Evolutionary conservation across 2,329 filamentous ascomycete genomes (phyloP).

Genomic region (Colletotrichum lentis): DNA sequence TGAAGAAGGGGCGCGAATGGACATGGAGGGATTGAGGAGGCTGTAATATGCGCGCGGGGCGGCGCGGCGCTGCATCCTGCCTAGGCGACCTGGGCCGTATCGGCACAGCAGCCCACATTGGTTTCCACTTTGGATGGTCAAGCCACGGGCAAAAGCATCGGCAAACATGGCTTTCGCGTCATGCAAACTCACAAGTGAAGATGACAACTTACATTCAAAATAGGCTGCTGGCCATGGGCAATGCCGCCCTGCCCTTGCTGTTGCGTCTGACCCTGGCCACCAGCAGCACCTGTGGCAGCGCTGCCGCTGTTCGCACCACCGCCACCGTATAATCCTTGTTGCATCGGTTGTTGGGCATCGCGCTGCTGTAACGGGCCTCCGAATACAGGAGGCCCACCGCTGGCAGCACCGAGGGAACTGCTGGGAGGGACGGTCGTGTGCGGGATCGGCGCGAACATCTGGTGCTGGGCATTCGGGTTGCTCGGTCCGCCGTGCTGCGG

Average conservation of each 20-base stretch:
- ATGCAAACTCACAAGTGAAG: slow-evolving; percentile 15
- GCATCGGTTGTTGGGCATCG: slow-evolving; percentile 59
- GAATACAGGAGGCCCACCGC: slow-evolving; percentile 71
- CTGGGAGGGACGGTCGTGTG: slow-evolving; percentile 60
- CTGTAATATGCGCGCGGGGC: slow-evolving; percentile 26
- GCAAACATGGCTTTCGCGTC: slow-evolving; percentile 5
- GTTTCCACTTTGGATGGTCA: slow-evolving; percentile 37
- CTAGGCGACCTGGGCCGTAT: slow-evolving; percentile 32
- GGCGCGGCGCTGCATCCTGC: slow-evolving; percentile 25
- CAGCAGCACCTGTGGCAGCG: slow-evolving; percentile 52
- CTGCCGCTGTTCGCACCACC: slow-evolving; percentile 43
- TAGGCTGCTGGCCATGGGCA: slow-evolving; percentile 65
- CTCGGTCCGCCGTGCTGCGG: slow-evolving; percentile 61
- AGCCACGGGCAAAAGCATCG: slow-evolving; percentile 27
- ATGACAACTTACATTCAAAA: slow-evolving; percentile 69
- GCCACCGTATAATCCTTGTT: slow-evolving; percentile 61
- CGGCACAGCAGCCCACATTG: slow-evolving; percentile 35
- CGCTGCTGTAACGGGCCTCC: slow-evolving; percentile 73
- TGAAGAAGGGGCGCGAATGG: slow-evolving; percentile 20
- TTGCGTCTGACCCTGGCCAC: slow-evolving; percentile 76
- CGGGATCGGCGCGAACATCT: slow-evolving; percentile 65
- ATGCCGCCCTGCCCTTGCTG: slow-evolving; percentile 35
- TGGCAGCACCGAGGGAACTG: slow-evolving; percentile 65
- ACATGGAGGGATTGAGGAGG: slow-evolving; percentile 5
- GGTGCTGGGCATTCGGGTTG: slow-evolving; percentile 57